Evolutionary conservation across 495 filamentous ascomycete genomes (phyloP).

Genomic region (Schizothecium vesticola): DNA sequence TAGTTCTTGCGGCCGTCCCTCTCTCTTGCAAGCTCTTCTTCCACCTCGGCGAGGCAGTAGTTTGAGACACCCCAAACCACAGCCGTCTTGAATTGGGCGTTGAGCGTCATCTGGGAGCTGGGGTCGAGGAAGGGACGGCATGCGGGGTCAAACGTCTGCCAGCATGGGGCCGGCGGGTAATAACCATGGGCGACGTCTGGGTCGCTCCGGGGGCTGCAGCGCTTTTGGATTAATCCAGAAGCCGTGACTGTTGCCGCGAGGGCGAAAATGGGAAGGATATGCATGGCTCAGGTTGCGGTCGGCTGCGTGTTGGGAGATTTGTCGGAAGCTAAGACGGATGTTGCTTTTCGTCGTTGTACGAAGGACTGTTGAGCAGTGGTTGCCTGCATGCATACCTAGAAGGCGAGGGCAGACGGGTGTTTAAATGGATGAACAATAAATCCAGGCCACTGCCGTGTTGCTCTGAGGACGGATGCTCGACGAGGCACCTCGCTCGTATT

Average conservation of each 20-base stretch:
- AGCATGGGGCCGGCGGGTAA: slow-evolving; percentile 25
- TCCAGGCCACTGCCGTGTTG: background rate
- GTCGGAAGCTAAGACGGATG: too few species aligned
- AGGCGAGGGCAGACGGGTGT: background rate
- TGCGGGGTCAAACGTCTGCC: slow-evolving; percentile 22
- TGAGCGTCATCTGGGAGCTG: slow-evolving; percentile 16
- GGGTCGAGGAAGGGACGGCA: slow-evolving; percentile 16
- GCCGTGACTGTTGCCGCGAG: background rate
- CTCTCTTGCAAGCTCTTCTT: slow-evolving; percentile 19
- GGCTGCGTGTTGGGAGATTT: background rate
- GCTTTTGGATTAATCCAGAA: slow-evolving; percentile 1
- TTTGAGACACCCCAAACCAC: slow-evolving; percentile 17
- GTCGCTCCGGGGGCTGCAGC: slow-evolving; percentile 23
- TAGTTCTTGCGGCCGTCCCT: slow-evolving; percentile 21
- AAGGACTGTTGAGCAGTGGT: background rate
- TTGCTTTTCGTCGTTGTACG: too few species aligned
- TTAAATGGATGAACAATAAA: background rate
- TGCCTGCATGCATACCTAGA: background rate
- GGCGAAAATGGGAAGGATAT: background rate
- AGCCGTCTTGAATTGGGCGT: slow-evolving; percentile 12
- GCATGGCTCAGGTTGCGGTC: background rate
- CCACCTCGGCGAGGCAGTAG: slow-evolving; percentile 16
- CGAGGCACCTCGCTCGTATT: background rate
- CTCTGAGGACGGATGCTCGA: background rate
- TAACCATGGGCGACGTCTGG: slow-evolving; percentile 20